A percentile compares a stretch with the other conserved stretches of the same genome.
These are phyloP conservation scores for Leccinum ochraceum DNA, from an alignment of 768 basidiomycete species.

Conservation along the genomic window DNA sequence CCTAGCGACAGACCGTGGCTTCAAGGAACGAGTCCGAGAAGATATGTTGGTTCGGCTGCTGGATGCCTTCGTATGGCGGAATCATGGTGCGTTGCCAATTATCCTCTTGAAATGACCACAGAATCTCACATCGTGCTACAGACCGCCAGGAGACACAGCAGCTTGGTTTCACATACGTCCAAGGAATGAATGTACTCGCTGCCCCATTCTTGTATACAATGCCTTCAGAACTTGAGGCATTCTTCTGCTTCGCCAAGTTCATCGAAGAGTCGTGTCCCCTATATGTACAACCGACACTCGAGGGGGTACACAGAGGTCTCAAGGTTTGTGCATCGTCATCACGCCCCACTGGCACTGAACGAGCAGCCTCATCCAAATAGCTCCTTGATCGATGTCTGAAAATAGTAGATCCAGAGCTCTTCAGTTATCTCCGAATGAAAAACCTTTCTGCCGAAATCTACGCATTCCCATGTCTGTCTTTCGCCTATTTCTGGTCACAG, in stretches of 20 bases:
- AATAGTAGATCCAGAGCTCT: conserved; percentile 88
- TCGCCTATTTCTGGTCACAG: not conserved
- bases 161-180: conserved; percentile 92
- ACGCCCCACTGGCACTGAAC: not conserved
- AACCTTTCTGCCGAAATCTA: conserved; percentile 96
- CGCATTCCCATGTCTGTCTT: conserved; percentile 87
- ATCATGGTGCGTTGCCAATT: conserved; percentile 57
- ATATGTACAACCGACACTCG: conserved; percentile 96
- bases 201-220: conserved; percentile 97
- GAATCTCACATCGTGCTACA: conserved; percentile 28
- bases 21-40: conserved; percentile 95
- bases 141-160: conserved; percentile 78
- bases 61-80: conserved; percentile 98
- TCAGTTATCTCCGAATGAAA: conserved; percentile 77
- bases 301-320: conserved; percentile 93
- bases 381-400: conserved; percentile 91
- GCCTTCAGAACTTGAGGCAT: conserved; percentile 98
- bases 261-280: conserved; percentile 93
- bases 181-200: conserved; percentile 99
- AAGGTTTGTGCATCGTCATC: conserved; percentile 56
- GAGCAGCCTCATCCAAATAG: conserved; percentile 40
- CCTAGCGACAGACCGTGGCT: conserved; percentile 94
- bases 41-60: conserved; percentile 96
- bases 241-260: conserved; percentile 94
- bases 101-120: not conserved